phyloP scores from a whole-genome alignment of 139 green algal species.

The Picocystis salinarum region DNA sequence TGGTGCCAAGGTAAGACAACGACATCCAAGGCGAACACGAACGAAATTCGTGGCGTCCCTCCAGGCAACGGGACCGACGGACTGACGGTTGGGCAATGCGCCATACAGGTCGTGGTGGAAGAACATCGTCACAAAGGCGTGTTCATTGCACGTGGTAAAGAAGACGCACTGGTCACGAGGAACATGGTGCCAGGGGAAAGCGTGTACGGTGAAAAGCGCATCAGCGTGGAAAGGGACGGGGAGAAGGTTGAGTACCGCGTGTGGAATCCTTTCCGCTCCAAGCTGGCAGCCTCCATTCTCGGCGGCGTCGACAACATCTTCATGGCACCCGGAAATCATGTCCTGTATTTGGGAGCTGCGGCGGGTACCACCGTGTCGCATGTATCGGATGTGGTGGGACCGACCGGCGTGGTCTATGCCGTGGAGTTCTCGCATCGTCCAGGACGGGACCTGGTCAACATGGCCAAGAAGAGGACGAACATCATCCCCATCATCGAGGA shows the following conservation, averaged over 20 bases:
- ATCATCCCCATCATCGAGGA: constrained; percentile 99
- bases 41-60: too few species aligned
- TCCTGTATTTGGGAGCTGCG: constrained; percentile 91
- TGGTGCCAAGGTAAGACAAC: too few species aligned
- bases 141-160: constrained; percentile 96
- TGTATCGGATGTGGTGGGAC: constrained; percentile 78
- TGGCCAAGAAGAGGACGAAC: constrained; percentile 99
- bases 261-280: constrained; percentile 98
- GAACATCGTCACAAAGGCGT: constrained; percentile 84
- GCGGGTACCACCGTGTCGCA: constrained; percentile 83
- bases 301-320: constrained; percentile 97
- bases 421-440: constrained; percentile 96
- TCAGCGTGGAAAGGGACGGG: constrained; percentile 64
- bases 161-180: constrained; percentile 84
- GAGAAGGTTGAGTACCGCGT: constrained; percentile 96
- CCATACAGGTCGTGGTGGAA: constrained; percentile 64
- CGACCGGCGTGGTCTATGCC: constrained; percentile 85
- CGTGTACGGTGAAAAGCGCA: constrained; percentile 97
- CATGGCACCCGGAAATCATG: constrained; percentile 61
- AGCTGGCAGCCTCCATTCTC: constrained; percentile 91
- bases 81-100: too few species aligned
- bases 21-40: too few species aligned
- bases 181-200: constrained; percentile 90
- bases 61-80: too few species aligned
- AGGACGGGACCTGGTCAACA: constrained; percentile 96